These are phyloP conservation scores for Aspergillus hancockii DNA, from an alignment of 495 filamentous ascomycete species.

Conservation along the genomic window DNA sequence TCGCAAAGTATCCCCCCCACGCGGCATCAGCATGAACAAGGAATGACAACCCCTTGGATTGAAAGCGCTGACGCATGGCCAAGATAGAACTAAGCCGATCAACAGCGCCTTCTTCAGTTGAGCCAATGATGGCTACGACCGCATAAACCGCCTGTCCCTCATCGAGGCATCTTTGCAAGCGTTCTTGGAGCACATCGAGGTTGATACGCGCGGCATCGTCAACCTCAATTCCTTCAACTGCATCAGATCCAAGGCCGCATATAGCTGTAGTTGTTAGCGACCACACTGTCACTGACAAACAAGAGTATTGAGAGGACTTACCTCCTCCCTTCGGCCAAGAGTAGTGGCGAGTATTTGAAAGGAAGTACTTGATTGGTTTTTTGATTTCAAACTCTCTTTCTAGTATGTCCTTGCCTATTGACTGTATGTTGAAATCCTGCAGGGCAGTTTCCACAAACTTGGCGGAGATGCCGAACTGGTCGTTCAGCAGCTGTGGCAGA, in stretches of 20 bases:
- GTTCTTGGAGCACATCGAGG: slow-evolving; percentile 28
- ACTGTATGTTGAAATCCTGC: slow-evolving; percentile 41
- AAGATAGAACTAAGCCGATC: slow-evolving; percentile 41
- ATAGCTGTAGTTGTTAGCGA: slow-evolving; percentile 30
- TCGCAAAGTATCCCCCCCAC: slow-evolving; percentile 54
- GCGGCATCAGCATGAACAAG: slow-evolving; percentile 48
- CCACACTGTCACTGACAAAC: background rate
- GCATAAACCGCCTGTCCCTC: slow-evolving; percentile 35
- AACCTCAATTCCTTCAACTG: slow-evolving; percentile 36
- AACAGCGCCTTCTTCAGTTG: slow-evolving; percentile 41
- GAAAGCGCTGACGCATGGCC: slow-evolving; percentile 36
- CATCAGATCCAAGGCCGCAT: slow-evolving; percentile 43
- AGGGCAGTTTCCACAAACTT: slow-evolving; percentile 33
- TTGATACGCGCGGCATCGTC: slow-evolving; percentile 41
- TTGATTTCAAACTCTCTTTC: slow-evolving; percentile 29
- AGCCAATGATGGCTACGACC: slow-evolving; percentile 31
- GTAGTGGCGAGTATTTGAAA: slow-evolving; percentile 43
- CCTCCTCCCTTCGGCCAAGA: slow-evolving; percentile 51
- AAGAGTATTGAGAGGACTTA: slow-evolving; percentile 16
- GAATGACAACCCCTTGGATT: slow-evolving; percentile 42
- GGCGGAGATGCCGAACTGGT: slow-evolving; percentile 37
- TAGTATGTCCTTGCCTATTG: slow-evolving; percentile 33
- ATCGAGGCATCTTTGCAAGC: slow-evolving; percentile 29
- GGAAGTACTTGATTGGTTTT: slow-evolving; percentile 34
- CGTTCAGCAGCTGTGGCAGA: slow-evolving; percentile 35